Conservation (phyloP, 345 rosid genomes). For the Laguncularia racemosa region DNA sequence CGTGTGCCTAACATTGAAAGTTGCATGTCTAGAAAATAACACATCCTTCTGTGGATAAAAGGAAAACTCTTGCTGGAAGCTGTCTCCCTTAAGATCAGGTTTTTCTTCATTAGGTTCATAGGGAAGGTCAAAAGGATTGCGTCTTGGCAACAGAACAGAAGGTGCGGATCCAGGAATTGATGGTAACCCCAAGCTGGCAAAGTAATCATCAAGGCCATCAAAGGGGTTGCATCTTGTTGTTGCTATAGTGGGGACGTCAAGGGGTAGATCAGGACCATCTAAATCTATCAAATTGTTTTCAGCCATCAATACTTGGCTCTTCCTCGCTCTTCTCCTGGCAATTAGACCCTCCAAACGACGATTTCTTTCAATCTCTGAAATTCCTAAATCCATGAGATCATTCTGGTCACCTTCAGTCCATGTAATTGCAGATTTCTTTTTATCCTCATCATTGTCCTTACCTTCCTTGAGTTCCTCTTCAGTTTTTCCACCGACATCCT, state of each 20-base stretch:
- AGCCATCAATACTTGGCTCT: slow-evolving; percentile 43
- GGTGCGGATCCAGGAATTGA: slow-evolving; percentile 96
- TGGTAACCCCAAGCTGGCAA: slow-evolving; percentile 44
- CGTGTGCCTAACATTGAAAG: slow-evolving; percentile 68
- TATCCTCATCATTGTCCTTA: slow-evolving; percentile 46
- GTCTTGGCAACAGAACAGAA: slow-evolving; percentile 52
- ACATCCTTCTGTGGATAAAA: slow-evolving; percentile 35
- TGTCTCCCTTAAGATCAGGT: slow-evolving; percentile 72
- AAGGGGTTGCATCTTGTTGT: slow-evolving; percentile 77
- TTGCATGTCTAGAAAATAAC: slow-evolving; percentile 75
- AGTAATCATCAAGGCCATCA: slow-evolving; percentile 64
- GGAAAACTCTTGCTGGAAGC: slow-evolving; percentile 63
- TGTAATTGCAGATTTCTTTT: slow-evolving; percentile 68
- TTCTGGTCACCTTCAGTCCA: slow-evolving; percentile 95
- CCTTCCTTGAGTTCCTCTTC: slow-evolving; percentile 33
- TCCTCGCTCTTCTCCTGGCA: slow-evolving; percentile 84
- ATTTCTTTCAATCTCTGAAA: slow-evolving; percentile 89
- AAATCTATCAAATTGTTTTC: slow-evolving; percentile 87
- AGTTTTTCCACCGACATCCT: slow-evolving; percentile 35
- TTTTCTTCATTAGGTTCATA: slow-evolving; percentile 82
- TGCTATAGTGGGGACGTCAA: slow-evolving; percentile 56
- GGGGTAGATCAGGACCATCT: slow-evolving; percentile 52
- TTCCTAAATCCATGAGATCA: slow-evolving; percentile 89
- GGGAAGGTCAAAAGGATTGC: slow-evolving; percentile 90
- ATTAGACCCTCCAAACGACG: slow-evolving; percentile 87